Base-by-base conservation (phyloP, 257 asterid genomes). In the Solanum gracilifrons region DNA sequence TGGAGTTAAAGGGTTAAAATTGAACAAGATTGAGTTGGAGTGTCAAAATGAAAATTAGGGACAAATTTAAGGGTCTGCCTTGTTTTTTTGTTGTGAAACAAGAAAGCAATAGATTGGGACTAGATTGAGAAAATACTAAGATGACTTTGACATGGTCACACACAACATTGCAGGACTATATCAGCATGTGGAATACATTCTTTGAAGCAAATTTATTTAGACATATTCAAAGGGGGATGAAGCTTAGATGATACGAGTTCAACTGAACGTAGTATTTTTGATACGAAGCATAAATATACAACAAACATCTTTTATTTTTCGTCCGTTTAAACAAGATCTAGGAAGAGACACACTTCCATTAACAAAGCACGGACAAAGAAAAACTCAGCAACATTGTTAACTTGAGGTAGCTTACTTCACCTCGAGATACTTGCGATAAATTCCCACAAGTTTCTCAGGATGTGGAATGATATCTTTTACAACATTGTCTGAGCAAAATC, bases 391-490 rank as follows among this genome's bases (percentile, higher is more conserved):
- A 43, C 66, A 46, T 46, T 16, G 20, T 25, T 7, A 13, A 77
- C 35, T 73, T 9, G 39, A 36, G 25, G 55, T 21, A 69, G 84
- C 35, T 69, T 33, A 21, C 21, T 23, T 71, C 62, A n/a, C 1
- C 25, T 71, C 8, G 3, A 12, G 3, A 55, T 23, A 29, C 82
- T 77, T 15, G 2, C 4, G 84, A 36, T 43, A 35, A 64, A 79
- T 3, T 84, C 31, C 89, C 1, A 32, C n/a, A 73, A 88, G 48
- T 71, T 72, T 76, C 5, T 86, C 87, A 37, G 73, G 3, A 20
- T 69, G 83, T 15, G 43, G 33, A 68, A 36, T 21, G 74, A 76
- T 25, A 86, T 68, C 89, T 48, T 89, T 86, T 5, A 89, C 89
- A 11, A 83, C 66, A 9, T 46, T 15, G 69, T 83, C 27, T 12